Evolutionary conservation across 208 protist species (phyloP).

Genomic region (Balamuthia mandrillaris): DNA sequence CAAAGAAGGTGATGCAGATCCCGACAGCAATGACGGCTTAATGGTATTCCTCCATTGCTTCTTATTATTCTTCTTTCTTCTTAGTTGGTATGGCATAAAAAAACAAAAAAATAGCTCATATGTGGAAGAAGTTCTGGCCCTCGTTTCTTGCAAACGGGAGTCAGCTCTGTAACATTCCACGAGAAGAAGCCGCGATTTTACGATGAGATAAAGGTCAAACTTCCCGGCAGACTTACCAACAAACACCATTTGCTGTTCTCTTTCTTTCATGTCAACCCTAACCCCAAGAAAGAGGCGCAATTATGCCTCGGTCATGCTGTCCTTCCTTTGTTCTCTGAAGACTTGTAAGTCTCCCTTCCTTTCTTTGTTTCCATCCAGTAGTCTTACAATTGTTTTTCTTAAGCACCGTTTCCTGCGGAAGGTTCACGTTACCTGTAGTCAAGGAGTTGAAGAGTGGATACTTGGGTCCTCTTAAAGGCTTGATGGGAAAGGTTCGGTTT

Average conservation of each 20-base stretch:
- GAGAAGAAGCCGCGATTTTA: background rate
- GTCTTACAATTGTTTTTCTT: background rate
- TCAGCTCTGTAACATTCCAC: background rate
- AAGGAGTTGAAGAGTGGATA: background rate
- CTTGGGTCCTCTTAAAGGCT: no score
- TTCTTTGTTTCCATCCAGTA: no score
- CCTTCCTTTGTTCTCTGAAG: background rate
- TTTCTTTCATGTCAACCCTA: constrained; percentile 45
- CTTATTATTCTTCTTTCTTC: no score
- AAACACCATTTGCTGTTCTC: constrained; percentile 53
- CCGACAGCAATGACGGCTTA: background rate
- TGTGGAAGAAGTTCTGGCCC: background rate
- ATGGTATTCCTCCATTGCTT: no score
- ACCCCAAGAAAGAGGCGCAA: background rate
- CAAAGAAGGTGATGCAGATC: background rate
- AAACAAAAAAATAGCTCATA: no score
- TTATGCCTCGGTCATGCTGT: background rate
- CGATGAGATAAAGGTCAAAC: constrained; percentile 50
- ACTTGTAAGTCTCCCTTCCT: background rate
- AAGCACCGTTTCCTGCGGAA: background rate
- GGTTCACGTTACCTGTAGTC: background rate
- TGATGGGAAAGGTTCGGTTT: no score
- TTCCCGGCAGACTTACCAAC: constrained; percentile 30
- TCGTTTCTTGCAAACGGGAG: background rate
- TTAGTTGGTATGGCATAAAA: no score